Base-by-base conservation (phyloP, 2,329 filamentous ascomycete species). In the Monilinia polystroma region DNA sequence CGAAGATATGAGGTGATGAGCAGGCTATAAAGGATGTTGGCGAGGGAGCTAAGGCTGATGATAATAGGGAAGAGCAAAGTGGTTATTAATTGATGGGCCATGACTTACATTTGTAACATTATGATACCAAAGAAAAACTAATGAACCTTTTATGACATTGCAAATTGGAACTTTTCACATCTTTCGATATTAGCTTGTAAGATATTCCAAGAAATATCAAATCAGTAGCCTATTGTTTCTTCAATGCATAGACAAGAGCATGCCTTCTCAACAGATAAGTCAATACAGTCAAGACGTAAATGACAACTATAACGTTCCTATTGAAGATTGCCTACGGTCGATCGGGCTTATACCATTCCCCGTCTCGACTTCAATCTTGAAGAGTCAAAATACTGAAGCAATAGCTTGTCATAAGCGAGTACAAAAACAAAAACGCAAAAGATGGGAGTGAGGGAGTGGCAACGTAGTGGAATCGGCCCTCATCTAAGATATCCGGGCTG, bases 1-100 rank as follows among this genome's bases (percentile, higher is more conserved):
- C 94, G 63, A 94, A 95, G 80, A 79, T 99, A 72, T 85, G 95
- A 70, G 95, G 95, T 67, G 95, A 98, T 78, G 91, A 92, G 55
- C 81, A 90, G 55, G 73, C 71, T 57, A 75, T 76, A 8, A 72
- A 71, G 60, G 72, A 74, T 20, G 74, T 73, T 16, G 71, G 70
- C 6, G 73, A 74, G 54, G 72, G 73, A 49, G 75, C 73, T 23
- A 75, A 75, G 63, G 73, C 71, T 57, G 68, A 70, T 32, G 75
- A 79, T 74, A 75, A 75, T 63, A 77, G 81, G 63, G 78, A 74
- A 67, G 80, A 83, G 64, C 81, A 83, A 72, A 79, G 78, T 69
- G 82, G 82, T n/a, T 76, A 74, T 68, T 77, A 56, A 72, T 49
- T 26, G n/a, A 2, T 20, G 35, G 47, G 20, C 29, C 35, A n/a